Conservation (phyloP, 2,329 filamentous ascomycete species). For the Capronia epimyces region DNA sequence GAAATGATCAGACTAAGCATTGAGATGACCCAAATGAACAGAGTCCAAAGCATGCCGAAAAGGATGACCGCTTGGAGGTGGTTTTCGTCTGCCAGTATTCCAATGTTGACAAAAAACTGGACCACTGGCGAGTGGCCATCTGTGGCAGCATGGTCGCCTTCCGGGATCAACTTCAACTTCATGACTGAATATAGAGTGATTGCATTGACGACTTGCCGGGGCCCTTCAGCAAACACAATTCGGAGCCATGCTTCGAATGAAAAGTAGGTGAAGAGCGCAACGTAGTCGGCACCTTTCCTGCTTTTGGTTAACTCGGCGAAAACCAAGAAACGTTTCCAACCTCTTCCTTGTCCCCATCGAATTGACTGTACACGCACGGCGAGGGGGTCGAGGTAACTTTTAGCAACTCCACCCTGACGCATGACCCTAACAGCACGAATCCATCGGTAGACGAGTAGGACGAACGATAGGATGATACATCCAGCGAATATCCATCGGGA, state of each 20-base stretch:
- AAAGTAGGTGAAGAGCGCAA: slow-evolving; percentile 88
- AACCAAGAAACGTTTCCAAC: slow-evolving; percentile 86
- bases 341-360: slow-evolving; percentile 65
- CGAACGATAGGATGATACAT: slow-evolving; percentile 85
- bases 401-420: slow-evolving; percentile 75
- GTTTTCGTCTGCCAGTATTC: slow-evolving; percentile 64
- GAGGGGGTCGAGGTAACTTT: slow-evolving; percentile 83
- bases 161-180: slow-evolving; percentile 64
- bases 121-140: slow-evolving; percentile 60
- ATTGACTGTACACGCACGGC: slow-evolving; percentile 80
- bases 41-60: slow-evolving; percentile 85
- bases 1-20: slow-evolving; percentile 68
- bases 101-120: slow-evolving; percentile 79
- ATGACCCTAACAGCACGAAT: slow-evolving; percentile 75
- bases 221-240: slow-evolving; percentile 83
- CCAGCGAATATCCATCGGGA: slow-evolving; percentile 93
- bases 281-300: slow-evolving; percentile 83
- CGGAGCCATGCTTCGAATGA: slow-evolving; percentile 78
- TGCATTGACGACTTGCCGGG: slow-evolving; percentile 84
- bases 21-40: slow-evolving; percentile 82
- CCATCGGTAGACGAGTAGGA: slow-evolving; percentile 75
- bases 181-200: slow-evolving; percentile 84
- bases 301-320: slow-evolving; percentile 87
- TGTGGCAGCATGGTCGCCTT: slow-evolving; percentile 46
- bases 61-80: slow-evolving; percentile 76